phyloP scores from a whole-genome alignment of 805 yeast genomes.

The Saturnispora zaruensis region DNA sequence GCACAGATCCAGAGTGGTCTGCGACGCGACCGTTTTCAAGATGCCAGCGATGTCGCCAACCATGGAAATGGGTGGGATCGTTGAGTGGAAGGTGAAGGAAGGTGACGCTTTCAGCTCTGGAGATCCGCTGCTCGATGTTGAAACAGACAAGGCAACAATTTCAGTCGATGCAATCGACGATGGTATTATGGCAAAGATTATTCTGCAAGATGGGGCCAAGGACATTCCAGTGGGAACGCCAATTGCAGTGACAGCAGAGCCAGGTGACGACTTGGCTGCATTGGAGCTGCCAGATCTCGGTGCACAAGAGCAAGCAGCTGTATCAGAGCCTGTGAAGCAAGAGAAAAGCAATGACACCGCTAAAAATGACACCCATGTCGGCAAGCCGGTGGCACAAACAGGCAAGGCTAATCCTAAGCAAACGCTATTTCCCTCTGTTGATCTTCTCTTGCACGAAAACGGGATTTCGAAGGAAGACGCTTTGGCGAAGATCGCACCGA shows the following conservation, averaged over 20 bases:
- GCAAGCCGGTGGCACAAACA: conserved; percentile 12
- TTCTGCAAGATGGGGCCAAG: conserved; percentile 62
- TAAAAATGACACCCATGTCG: background rate
- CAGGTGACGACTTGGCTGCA: conserved; percentile 67
- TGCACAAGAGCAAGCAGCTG: conserved; percentile 20
- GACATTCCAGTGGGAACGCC: conserved; percentile 81
- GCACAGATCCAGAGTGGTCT: conserved; percentile 12
- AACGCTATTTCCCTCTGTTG: conserved; percentile 72
- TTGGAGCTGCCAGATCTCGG: conserved; percentile 50
- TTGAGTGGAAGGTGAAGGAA: conserved; percentile 77
- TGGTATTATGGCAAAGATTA: conserved; percentile 76
- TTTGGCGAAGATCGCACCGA: conserved; percentile 58
- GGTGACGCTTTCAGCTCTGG: conserved; percentile 74
- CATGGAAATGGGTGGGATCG: conserved; percentile 92
- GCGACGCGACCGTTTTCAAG: conserved; percentile 45
- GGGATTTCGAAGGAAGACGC: conserved; percentile 66
- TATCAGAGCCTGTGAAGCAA: conserved; percentile 1
- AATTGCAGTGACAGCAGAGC: conserved; percentile 84
- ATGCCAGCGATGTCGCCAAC: conserved; percentile 99
- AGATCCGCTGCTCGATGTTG: conserved; percentile 75
- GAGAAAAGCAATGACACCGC: conserved; percentile 11
- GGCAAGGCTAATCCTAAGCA: conserved; percentile 56
- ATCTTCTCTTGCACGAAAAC: conserved; percentile 50
- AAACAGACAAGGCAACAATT: conserved; percentile 77
- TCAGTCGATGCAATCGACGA: conserved; percentile 89